Base-by-base conservation (phyloP, 768 basidiomycete genomes). In the Kwoniella dendrophila region DNA sequence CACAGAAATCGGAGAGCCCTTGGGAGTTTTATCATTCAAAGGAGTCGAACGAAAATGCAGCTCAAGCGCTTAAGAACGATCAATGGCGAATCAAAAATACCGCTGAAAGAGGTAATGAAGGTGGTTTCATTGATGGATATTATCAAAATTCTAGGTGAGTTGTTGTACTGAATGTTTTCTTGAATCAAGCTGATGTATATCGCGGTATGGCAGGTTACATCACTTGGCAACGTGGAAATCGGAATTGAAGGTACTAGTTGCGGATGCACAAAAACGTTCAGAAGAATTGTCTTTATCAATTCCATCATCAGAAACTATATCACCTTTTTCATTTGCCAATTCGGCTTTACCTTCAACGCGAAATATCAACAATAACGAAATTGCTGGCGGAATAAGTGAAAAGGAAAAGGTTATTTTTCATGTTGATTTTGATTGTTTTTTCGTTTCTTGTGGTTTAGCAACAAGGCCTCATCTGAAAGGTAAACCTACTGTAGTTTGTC, bases 401-500 rank as follows among this genome's bases (percentile, higher is more conserved):
- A 86, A 83, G 69, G 84, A 82, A 16, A 80, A 78, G 48, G 83
- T 83, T 41, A 82, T 82, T 33, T 83, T 82, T 2, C 81, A 80
- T 62, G 79, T 82, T 27, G 80, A 82, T 77, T 97, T 98, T 67
- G 96, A 99, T 72, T 92, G 88, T 66, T 98, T 97, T 82, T 99
- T 99, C 74, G 94, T 97, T 11, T 87, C 90, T 1, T 95, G 88
- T n/a, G 91, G 92, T 0, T 80, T 94, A 52, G 82, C 90, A 1
- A 86, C 83, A 59, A 83, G 92, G 1, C 90, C 92, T 0, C 85
- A 95, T 62, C 79, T 96, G 45, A 85, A 85, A 55, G 92, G 93
- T 1, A 91, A 89, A 75, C 91, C 96, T 0, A 87, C 89, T 8
- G 93, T 95, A 0, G 96, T 99, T 0, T 99, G 96, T 72, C 96